Evolutionary conservation across 306 rosid species (phyloP), one percentile per base, ranked within the genome.

Genomic region (Gillenia trifoliata): DNA sequence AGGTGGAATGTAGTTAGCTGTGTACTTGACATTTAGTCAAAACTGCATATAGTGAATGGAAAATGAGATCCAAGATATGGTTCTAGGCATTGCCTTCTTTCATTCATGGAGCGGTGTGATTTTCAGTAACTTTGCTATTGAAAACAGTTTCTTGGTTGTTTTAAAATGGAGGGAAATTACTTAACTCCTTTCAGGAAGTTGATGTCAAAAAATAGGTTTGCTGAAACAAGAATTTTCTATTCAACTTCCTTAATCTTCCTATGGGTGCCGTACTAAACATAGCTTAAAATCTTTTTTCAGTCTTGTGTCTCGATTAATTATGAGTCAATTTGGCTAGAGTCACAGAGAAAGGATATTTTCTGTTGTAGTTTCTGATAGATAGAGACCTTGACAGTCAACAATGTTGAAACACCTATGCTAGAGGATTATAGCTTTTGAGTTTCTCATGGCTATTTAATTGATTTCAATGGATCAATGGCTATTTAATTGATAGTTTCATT

Each of bases 11-110:
- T 29, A 49, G 72, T 26, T 30, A 9, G 41, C 22, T 26, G 49
- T 54, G 34, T 60, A 34, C 33, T 56, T 77, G 71, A 61, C 54
- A 49, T 31, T 57, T 33, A 40, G 66, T 20, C 20, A 59, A 38
- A 68, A n/a, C 43, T 77, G 70, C 76, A 73, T 29, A 25, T 25
- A 38, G n/a, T 57, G 70, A 74, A 73, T 36, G 23, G 34, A 76
- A 33, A 50, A 64, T 66, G 68, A 76, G 31, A 56, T 80, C 55
- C 63, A 10, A 57, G 6, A n/a, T 33, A 33, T 25, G 31, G 66
- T 62, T 38, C 36, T 16, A 71, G n/a, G 65, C 62, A 50, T 64
- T 74, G 64, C 49, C 45, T 47, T 22, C 17, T 75, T 63, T 17
- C 29, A 26, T 60, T 60, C 34, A 60, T 19, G 63, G 55, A 62